These are phyloP conservation scores for Boletus subcaerulescens DNA, from an alignment of 768 basidiomycete genomes.

Conservation along the genomic window DNA sequence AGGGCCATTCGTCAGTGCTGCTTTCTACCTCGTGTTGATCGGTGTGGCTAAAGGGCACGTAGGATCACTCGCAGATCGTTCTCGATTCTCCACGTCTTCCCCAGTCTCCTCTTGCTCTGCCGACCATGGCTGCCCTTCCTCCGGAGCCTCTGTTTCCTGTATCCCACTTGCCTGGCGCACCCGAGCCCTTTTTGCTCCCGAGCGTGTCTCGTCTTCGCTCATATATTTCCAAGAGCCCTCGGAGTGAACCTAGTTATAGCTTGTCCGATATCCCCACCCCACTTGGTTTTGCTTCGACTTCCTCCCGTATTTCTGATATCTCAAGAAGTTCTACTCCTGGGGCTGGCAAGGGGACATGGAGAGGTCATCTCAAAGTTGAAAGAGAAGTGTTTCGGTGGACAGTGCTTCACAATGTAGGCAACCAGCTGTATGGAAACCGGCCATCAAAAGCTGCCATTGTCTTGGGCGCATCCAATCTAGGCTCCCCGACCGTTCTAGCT, in stretches of 20 bases:
- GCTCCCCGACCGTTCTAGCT: constrained; percentile 75
- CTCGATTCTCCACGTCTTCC: constrained; percentile 40
- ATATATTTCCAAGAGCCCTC: constrained; percentile 47
- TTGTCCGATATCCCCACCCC: constrained; percentile 44
- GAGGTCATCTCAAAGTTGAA: constrained; percentile 23
- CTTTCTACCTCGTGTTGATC: constrained; percentile 16
- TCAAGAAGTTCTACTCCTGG: constrained; percentile 67
- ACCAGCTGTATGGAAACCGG: constrained; percentile 51
- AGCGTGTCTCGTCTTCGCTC: constrained; percentile 81
- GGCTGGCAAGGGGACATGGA: constrained; percentile 19
- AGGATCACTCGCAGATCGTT: constrained; percentile 36
- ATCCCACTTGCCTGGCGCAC: constrained; percentile 1
- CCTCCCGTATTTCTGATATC: constrained; percentile 67
- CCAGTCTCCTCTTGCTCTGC: constrained; percentile 35
- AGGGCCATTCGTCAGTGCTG: constrained; percentile 32
- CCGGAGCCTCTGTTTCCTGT: constrained; percentile 18
- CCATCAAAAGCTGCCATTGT: constrained; percentile 61
- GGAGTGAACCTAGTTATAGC: constrained; percentile 40
- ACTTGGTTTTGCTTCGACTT: constrained; percentile 48
- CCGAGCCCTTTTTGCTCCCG: constrained; percentile 65
- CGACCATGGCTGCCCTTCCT: constrained; percentile 36
- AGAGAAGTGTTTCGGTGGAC: constrained; percentile 79
- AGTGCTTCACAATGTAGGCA: constrained; percentile 53
- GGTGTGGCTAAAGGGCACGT: constrained; percentile 24
- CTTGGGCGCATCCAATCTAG: constrained; percentile 55